Evolutionary conservation across 78 protist species (phyloP).

Genomic region (Anaeramoeba flamelloides): DNA sequence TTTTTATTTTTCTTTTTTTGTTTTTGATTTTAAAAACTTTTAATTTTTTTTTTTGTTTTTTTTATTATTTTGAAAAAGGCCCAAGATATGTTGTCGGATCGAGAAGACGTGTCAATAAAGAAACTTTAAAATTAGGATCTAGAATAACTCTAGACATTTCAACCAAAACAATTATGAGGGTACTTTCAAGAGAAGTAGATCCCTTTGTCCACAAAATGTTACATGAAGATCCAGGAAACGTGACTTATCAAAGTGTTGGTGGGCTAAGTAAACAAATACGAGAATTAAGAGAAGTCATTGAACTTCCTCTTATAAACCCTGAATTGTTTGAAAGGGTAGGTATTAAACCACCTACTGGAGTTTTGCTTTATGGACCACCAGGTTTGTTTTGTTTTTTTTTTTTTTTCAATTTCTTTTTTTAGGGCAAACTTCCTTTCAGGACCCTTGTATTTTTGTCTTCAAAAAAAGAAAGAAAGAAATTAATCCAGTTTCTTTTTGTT

Average conservation of each 20-base stretch:
- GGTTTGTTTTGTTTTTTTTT: conserved; percentile 23
- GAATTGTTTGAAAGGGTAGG: conserved; percentile 95
- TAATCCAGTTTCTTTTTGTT: too few species aligned
- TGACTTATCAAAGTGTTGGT: conserved; percentile 65
- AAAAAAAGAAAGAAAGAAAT: too few species aligned
- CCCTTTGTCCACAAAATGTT: conserved; percentile 95
- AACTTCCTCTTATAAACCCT: conserved; percentile 94
- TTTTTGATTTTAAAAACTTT: too few species aligned
- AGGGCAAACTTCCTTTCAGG: too few species aligned
- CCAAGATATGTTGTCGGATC: conserved; percentile 96
- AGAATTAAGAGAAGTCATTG: conserved; percentile 93
- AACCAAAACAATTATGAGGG: conserved; percentile 94
- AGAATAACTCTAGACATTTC: conserved; percentile 97
- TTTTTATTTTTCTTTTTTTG: too few species aligned
- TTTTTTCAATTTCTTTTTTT: conserved; percentile 21
- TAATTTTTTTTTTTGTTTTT: too few species aligned
- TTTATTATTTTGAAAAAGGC: too few species aligned
- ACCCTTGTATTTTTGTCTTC: too few species aligned
- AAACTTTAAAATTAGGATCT: conserved; percentile 63
- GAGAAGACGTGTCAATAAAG: conserved; percentile 48
- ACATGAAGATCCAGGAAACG: conserved; percentile 63
- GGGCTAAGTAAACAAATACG: conserved; percentile 89
- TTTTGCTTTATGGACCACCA: conserved; percentile 95
- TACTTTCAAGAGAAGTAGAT: too few species aligned
- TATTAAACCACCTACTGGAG: conserved; percentile 94